Evolutionary conservation across 2,329 filamentous ascomycete genomes (phyloP).

Genomic region (Cladobotryum mycophilum): DNA sequence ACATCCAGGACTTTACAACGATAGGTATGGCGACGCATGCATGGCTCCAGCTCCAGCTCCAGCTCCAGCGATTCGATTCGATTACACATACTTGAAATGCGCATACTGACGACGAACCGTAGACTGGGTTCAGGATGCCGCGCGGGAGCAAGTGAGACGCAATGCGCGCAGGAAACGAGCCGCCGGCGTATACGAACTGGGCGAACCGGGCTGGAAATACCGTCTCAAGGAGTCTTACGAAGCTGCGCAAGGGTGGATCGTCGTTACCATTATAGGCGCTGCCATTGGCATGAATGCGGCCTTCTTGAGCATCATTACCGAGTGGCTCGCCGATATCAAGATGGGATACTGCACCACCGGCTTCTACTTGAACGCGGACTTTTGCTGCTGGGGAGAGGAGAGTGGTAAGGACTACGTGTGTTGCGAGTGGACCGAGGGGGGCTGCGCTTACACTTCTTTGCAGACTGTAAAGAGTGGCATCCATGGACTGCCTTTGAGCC

Average conservation of each 20-base stretch:
- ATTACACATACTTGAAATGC: background rate
- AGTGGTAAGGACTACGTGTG: slow-evolving; percentile 48
- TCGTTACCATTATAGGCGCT: slow-evolving; percentile 87
- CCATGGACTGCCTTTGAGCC: slow-evolving; percentile 74
- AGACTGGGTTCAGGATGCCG: slow-evolving; percentile 98
- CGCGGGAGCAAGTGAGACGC: slow-evolving; percentile 78
- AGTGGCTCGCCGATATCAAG: slow-evolving; percentile 96
- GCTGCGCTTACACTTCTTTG: slow-evolving; percentile 12
- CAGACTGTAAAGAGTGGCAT: slow-evolving; percentile 83
- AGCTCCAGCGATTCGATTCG: slow-evolving; percentile 11
- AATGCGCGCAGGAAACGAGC: slow-evolving; percentile 68
- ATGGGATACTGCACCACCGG: slow-evolving; percentile 90
- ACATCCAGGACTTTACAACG: slow-evolving; percentile 75
- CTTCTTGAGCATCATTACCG: slow-evolving; percentile 88
- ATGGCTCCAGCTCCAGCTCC: too few species aligned
- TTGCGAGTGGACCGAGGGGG: background rate
- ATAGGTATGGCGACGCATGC: slow-evolving; percentile 52
- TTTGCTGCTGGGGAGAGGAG: slow-evolving; percentile 97
- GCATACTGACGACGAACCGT: slow-evolving; percentile 23
- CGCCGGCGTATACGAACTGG: slow-evolving; percentile 64
- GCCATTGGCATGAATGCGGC: slow-evolving; percentile 91
- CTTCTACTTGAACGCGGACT: slow-evolving; percentile 95
- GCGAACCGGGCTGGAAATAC: slow-evolving; percentile 69
- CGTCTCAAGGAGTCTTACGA: slow-evolving; percentile 84
- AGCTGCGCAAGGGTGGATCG: slow-evolving; percentile 95